These are phyloP conservation scores for Mycena amicta DNA, from an alignment of 768 basidiomycete genomes.

Conservation along the genomic window DNA sequence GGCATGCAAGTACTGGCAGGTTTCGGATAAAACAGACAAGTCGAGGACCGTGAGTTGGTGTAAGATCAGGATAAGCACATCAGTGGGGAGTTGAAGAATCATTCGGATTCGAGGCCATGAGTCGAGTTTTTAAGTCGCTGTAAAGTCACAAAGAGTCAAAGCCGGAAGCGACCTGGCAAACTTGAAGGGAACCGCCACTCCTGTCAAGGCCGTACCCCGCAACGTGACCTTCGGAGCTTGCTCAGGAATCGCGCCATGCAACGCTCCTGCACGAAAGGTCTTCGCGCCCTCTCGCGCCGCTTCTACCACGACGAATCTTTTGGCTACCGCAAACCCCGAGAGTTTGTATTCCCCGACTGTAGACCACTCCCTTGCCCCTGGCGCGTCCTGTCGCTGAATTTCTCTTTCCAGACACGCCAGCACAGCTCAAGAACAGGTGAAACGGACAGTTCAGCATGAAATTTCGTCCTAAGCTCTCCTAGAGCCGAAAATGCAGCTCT, in stretches of 20 bases:
- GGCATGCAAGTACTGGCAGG: conserved; percentile 40
- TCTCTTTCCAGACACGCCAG: conserved; percentile 13
- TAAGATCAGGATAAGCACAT: conserved; percentile 59
- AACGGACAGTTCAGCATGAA: neutral
- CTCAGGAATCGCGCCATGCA: neutral
- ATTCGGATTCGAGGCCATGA: neutral
- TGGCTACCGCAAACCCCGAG: conserved; percentile 68
- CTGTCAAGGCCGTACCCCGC: neutral
- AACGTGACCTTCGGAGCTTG: neutral
- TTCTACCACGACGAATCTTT: conserved; percentile 80
- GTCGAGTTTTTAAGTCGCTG: neutral
- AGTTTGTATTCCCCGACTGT: conserved; percentile 76
- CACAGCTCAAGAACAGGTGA: conserved; percentile 19
- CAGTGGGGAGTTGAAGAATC: conserved; percentile 43
- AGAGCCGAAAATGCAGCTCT: conserved; percentile 79
- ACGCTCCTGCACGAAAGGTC: neutral
- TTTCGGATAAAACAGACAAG: conserved; percentile 42
- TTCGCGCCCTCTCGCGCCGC: conserved; percentile 18
- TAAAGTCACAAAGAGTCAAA: neutral
- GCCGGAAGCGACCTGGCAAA: neutral
- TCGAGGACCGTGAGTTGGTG: conserved; percentile 46
- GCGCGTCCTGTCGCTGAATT: neutral
- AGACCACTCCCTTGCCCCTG: conserved; percentile 29
- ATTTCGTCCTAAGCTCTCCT: neutral
- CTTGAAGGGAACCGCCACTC: neutral